Percentiles rank a stretch among this genome's conserved stretches.
phyloP scores from a whole-genome alignment of 768 basidiomycete species.

The Auriscalpium vulgare region DNA sequence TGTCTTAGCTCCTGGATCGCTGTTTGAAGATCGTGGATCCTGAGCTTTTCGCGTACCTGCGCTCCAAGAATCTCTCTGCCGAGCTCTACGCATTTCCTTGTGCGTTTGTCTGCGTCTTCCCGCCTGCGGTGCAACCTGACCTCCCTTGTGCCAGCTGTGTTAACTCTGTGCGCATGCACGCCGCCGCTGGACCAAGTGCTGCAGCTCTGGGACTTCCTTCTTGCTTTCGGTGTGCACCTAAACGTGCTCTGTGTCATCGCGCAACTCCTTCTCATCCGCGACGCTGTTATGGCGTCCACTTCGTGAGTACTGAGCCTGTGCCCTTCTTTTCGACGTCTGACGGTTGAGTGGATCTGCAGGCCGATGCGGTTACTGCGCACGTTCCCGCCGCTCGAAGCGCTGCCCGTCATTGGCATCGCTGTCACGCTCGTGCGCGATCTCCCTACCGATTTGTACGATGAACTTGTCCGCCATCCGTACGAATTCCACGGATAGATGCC shows the following conservation, averaged over 20 bases:
- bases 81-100: constrained; percentile 98
- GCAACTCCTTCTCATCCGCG: constrained; percentile 82
- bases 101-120: constrained; percentile 30
- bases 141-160: constrained; percentile 49
- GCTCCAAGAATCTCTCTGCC: constrained; percentile 87
- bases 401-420: constrained; percentile 85
- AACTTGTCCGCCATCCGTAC: constrained; percentile 83
- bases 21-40: constrained; percentile 90
- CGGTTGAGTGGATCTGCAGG: constrained; percentile 30
- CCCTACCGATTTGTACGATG: constrained; percentile 79
- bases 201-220: constrained; percentile 92
- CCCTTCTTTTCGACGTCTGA: constrained; percentile 1
- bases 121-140: constrained; percentile 1
- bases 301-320: constrained; percentile 46
- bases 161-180: constrained; percentile 95
- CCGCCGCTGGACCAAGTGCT: constrained; percentile 94
- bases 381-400: constrained; percentile 85
- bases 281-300: constrained; percentile 79
- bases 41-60: constrained; percentile 71
- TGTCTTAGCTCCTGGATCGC: constrained; percentile 73
- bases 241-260: constrained; percentile 97
- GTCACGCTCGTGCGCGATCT: constrained; percentile 91
- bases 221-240: constrained; percentile 93
- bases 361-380: constrained; percentile 93
- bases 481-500: constrained; percentile 24